Base-by-base conservation (phyloP, 495 filamentous ascomycete genomes). In the Aspergillus cristatus region DNA sequence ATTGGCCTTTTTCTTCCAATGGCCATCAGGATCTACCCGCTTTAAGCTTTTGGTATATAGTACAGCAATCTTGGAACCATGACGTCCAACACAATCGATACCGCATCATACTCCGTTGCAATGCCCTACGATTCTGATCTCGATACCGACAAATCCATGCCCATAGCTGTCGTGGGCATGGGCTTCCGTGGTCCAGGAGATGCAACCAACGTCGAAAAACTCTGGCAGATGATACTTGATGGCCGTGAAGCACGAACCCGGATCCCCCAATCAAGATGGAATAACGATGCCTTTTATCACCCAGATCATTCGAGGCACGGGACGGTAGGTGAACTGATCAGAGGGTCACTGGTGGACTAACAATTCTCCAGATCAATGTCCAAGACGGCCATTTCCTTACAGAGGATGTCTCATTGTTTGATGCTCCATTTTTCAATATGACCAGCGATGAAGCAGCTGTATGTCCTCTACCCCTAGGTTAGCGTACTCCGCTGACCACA, bases 151-250 rank as follows among this genome's bases (percentile, higher is more conserved):
- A 37, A 40, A 2, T 50, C 34, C 7, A 48, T 47, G 65, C 78
- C 78, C 3, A 78, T 82, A 45, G 78, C 76, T 14, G 65, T 82
- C 29, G 55, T 81, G 32, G 78, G 78, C 28, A 70, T 81, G 56
- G 70, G 68, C 6, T 79, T 76, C 45, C 67, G 75, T 12, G 71
- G 77, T 35, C 71, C 78, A 7, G 75, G 69, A 6, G 64, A 67
- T 35, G 66, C 70, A 22, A 61, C 62, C 24, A 67, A 48, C 41
- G 67, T 72, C 8, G 58, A 68, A 18, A 71, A 58, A 38, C 58
- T 81, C 17, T 81, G 75, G 76, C 43, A 74, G 17, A 64, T 81
- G 41, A 51, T 79, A 8, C 47, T 57, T 17, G 55, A 68, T 34
- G 67, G 70, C 2, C 58, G 59, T 34, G 71, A 67, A 39, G 68